Conservation (phyloP, 2,329 filamentous ascomycete genomes). For the Ophiostoma piceae region DNA sequence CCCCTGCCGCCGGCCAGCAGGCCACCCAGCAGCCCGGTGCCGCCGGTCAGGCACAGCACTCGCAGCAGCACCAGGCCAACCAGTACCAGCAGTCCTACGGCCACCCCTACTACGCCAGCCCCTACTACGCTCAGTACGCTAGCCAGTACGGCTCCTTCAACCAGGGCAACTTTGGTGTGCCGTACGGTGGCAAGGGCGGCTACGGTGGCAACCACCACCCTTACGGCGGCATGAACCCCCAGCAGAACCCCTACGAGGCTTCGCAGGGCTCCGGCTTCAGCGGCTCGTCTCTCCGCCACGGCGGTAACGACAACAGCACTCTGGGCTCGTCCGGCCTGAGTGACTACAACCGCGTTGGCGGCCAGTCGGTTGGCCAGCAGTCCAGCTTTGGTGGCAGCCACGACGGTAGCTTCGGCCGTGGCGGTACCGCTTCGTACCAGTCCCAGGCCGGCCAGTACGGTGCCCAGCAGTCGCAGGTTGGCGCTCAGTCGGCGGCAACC, state of each 20-base stretch:
- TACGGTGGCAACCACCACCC: constrained; percentile 52
- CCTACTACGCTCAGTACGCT: constrained; percentile 59
- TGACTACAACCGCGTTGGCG: constrained; percentile 50
- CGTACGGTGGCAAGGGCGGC: constrained; percentile 52
- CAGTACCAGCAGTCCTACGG: constrained; percentile 34
- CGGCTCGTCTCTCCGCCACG: constrained; percentile 45
- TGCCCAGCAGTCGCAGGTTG: constrained; percentile 45
- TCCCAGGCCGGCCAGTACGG: constrained; percentile 53
- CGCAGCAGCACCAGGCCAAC: constrained; percentile 33
- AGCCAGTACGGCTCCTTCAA: constrained; percentile 41
- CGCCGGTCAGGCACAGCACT: constrained; percentile 32
- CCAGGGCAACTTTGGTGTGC: constrained; percentile 47
- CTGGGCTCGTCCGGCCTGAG: constrained; percentile 43
- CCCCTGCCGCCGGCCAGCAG: constrained; percentile 48
- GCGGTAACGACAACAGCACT: constrained; percentile 45
- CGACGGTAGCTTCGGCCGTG: constrained; percentile 49
- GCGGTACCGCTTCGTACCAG: constrained; percentile 48
- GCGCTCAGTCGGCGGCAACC: constrained; percentile 38
- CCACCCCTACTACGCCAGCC: constrained; percentile 58
- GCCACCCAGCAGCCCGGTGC: constrained; percentile 35
- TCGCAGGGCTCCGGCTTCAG: constrained; percentile 51
- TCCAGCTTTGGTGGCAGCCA: constrained; percentile 51
- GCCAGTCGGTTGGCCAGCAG: constrained; percentile 45
- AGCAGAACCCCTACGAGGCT: constrained; percentile 47
- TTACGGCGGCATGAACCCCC: constrained; percentile 52